Evolutionary conservation across 2,329 filamentous ascomycete genomes (phyloP).

Genomic region (Tolypocladium ovalisporum): DNA sequence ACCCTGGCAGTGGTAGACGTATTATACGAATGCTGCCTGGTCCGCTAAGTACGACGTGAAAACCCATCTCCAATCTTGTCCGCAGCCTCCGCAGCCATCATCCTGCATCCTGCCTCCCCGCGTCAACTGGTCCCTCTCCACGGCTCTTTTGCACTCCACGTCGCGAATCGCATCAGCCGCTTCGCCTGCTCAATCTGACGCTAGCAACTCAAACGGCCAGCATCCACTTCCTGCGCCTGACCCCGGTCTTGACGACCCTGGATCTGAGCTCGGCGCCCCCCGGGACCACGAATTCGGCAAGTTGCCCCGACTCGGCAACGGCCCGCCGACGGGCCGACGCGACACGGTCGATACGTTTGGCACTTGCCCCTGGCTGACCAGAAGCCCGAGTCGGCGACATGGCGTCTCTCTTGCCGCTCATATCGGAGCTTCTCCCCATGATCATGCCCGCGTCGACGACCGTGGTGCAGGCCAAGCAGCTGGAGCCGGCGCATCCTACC

Average conservation of each 20-base stretch:
- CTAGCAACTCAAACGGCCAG: neutral
- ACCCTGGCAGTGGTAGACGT: neutral
- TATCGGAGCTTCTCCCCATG: slow-evolving; percentile 49
- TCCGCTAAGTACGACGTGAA: neutral
- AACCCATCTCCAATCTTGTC: neutral
- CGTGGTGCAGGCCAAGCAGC: slow-evolving; percentile 38
- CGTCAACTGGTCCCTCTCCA: neutral
- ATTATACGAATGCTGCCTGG: neutral
- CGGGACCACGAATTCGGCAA: neutral
- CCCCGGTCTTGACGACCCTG: neutral
- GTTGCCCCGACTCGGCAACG: neutral
- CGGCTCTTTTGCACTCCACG: neutral
- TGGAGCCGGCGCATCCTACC: slow-evolving; percentile 24
- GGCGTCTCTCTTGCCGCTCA: slow-evolving; percentile 42
- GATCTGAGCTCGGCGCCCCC: neutral
- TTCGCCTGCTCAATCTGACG: neutral
- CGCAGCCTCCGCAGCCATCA: neutral
- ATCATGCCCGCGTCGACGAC: slow-evolving; percentile 47
- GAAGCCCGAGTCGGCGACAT: slow-evolving; percentile 11
- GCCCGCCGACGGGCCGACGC: neutral
- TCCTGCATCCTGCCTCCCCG: neutral
- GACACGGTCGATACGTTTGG: neutral
- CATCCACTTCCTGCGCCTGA: neutral
- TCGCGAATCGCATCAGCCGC: neutral
- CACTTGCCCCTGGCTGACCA: neutral